Evolutionary conservation across 2,329 filamentous ascomycete species (phyloP).

Genomic region (Penicillium sp.): DNA sequence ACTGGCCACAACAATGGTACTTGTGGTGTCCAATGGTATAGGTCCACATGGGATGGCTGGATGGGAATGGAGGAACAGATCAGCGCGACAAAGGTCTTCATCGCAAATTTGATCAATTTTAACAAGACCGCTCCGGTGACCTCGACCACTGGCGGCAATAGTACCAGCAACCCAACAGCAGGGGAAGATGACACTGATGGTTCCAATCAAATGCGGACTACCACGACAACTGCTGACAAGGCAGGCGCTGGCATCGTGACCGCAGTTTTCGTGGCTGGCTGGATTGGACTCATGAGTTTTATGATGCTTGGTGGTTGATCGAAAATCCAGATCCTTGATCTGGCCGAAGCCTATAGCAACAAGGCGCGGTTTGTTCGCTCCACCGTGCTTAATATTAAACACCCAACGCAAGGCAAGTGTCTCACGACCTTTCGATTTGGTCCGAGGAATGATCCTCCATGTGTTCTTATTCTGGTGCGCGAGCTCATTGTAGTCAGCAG

Average conservation of each 20-base stretch:
- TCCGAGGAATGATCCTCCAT: too few relatives aligned
- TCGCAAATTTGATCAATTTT: slow-evolving; percentile 53
- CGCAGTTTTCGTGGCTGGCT: slow-evolving; percentile 24
- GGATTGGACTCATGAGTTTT: slow-evolving; percentile 32
- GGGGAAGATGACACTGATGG: slow-evolving; percentile 21
- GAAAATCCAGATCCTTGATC: too few relatives aligned
- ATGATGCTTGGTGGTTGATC: slow-evolving; percentile 28
- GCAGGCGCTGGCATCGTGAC: slow-evolving; percentile 41
- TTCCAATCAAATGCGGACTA: not conserved
- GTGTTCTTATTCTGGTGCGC: too few relatives aligned
- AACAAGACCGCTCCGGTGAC: slow-evolving; percentile 44
- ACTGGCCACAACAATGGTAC: slow-evolving; percentile 55
- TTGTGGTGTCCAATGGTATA: slow-evolving; percentile 64
- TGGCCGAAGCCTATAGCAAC: too few relatives aligned
- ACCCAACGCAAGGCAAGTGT: too few relatives aligned
- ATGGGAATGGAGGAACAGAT: slow-evolving; percentile 68
- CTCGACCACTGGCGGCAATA: slow-evolving; percentile 55
- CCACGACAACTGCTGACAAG: slow-evolving; percentile 31
- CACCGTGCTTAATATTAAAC: too few relatives aligned
- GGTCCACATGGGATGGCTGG: slow-evolving; percentile 52
- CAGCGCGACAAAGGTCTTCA: slow-evolving; percentile 62
- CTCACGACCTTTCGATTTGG: too few relatives aligned
- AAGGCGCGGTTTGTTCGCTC: too few relatives aligned
- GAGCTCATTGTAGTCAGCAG: too few relatives aligned
- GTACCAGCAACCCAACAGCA: slow-evolving; percentile 38